A percentile compares a stretch with the other conserved stretches of the same genome.
These are phyloP conservation scores for Pleurotus sapidus DNA, from an alignment of 768 basidiomycete genomes.

Conservation along the genomic window DNA sequence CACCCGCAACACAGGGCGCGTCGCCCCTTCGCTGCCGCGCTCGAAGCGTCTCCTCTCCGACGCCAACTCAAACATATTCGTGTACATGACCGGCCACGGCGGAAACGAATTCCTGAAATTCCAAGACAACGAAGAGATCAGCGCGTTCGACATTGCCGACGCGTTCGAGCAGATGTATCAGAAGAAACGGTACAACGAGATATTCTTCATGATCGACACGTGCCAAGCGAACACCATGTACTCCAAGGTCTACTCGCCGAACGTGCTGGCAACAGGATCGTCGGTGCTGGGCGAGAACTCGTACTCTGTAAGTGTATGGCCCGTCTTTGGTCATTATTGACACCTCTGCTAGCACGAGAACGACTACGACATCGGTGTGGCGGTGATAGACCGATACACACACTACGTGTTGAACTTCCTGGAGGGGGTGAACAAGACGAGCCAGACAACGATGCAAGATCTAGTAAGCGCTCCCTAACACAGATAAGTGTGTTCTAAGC, in stretches of 20 bases:
- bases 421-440: slow-evolving; percentile 92
- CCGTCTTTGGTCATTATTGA: not conserved
- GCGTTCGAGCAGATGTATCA: slow-evolving; percentile 99
- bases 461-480: slow-evolving; percentile 49
- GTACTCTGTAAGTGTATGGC: slow-evolving; percentile 67
- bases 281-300: slow-evolving; percentile 85
- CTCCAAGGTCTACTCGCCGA: slow-evolving; percentile 88
- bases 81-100: slow-evolving; percentile 98
- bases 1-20: slow-evolving; percentile 55
- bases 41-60: slow-evolving; percentile 92
- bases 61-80: slow-evolving; percentile 87
- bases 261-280: slow-evolving; percentile 89
- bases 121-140: slow-evolving; percentile 98
- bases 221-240: slow-evolving; percentile 98
- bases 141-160: slow-evolving; percentile 95
- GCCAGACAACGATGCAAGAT: slow-evolving; percentile 73
- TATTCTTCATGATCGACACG: slow-evolving; percentile 98
- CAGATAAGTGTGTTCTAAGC: too few relatives aligned
- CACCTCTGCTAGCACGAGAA: slow-evolving; percentile 68
- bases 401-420: slow-evolving; percentile 90
- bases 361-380: slow-evolving; percentile 91
- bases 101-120: slow-evolving; percentile 99
- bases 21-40: slow-evolving; percentile 80
- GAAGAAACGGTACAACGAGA: slow-evolving; percentile 96
- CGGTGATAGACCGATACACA: slow-evolving; percentile 93